A percentile compares a stretch with the other conserved stretches of the same genome.
phyloP scores from a whole-genome alignment of 2,329 filamentous ascomycete species.

The Aureobasidium sp. region DNA sequence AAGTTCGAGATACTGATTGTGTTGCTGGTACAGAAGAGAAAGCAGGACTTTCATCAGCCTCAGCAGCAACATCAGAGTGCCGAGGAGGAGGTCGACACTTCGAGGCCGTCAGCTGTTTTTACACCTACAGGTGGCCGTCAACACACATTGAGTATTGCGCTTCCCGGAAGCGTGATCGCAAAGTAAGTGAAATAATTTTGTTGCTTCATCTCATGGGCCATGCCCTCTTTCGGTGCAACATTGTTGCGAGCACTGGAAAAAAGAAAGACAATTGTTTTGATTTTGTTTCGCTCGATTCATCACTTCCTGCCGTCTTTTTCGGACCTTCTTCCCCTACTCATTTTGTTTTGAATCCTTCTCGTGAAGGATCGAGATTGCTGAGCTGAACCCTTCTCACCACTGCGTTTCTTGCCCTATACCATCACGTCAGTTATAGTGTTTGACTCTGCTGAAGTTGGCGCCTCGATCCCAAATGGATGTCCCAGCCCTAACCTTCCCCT shows the following conservation, averaged over 20 bases:
- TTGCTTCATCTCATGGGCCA: not conserved
- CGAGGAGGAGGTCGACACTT: constrained; percentile 40
- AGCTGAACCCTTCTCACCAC: not conserved
- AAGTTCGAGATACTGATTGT: not conserved
- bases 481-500: not conserved
- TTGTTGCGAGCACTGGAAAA: not conserved
- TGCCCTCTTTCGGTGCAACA: not conserved
- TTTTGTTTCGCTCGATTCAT: not conserved
- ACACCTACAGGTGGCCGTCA: constrained; percentile 56
- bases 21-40: constrained; percentile 22
- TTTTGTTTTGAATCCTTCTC: not conserved
- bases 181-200: constrained; percentile 48
- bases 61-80: constrained; percentile 18
- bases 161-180: constrained; percentile 70
- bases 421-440: not conserved
- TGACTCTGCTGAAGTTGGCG: not conserved
- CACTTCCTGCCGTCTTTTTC: not conserved
- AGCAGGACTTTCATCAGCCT: constrained; percentile 20
- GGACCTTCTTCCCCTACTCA: not conserved
- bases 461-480: not conserved
- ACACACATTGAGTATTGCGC: constrained; percentile 70
- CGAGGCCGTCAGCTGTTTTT: constrained; percentile 65
- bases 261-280: not conserved
- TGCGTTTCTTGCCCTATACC: not conserved
- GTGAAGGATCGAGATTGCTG: not conserved